phyloP scores from a whole-genome alignment of 495 filamentous ascomycete genomes.

The Aspergillus biplanus region DNA sequence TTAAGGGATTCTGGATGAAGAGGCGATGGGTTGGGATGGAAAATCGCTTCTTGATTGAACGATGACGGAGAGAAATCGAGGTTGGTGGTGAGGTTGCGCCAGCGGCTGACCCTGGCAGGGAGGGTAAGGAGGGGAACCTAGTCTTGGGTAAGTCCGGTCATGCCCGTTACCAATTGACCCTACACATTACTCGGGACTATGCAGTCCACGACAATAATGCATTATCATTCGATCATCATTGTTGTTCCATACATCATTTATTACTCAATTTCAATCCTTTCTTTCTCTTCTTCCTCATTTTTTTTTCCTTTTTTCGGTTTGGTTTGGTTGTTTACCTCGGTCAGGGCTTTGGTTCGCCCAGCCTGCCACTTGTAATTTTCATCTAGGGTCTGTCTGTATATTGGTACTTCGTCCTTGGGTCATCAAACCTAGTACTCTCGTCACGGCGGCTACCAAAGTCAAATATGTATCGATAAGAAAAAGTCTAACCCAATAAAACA shows the following conservation, averaged over 20 bases:
- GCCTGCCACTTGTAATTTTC: not conserved
- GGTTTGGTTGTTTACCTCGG: not conserved
- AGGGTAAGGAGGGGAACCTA: not conserved
- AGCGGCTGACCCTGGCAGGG: not conserved
- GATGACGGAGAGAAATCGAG: not conserved
- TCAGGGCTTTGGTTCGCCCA: no score
- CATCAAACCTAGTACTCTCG: no score
- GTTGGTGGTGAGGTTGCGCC: not conserved
- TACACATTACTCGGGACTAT: not conserved
- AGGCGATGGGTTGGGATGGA: conserved; percentile 1
- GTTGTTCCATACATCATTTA: not conserved
- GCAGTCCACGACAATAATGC: not conserved
- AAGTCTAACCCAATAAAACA: no score
- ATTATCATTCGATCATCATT: not conserved
- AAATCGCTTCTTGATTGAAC: not conserved
- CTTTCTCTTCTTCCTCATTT: not conserved
- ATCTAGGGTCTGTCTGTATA: not conserved
- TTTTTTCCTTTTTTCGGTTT: not conserved
- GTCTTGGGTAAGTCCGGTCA: not conserved
- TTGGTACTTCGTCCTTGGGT: no score
- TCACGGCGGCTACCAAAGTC: no score
- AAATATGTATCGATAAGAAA: no score
- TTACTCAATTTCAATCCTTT: not conserved
- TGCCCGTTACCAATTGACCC: not conserved
- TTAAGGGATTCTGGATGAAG: not conserved